Conservation (phyloP, 1,284 basidiomycete species). For the Malassezia cuniculi region DNA sequence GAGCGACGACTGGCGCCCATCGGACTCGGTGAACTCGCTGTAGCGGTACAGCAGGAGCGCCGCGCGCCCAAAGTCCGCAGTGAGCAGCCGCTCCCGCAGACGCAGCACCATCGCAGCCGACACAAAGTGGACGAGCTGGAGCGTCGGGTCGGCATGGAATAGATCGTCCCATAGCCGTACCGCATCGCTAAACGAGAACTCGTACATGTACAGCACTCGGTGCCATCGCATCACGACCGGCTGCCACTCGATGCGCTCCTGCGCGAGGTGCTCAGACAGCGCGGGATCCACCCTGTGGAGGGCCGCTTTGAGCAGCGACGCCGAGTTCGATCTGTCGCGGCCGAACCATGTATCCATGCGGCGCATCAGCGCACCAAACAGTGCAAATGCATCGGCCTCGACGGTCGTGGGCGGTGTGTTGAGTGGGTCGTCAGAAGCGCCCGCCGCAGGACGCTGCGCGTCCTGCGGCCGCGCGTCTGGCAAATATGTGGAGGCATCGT, state of each 20-base stretch:
- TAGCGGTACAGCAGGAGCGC: slow-evolving; percentile 29
- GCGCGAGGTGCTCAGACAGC: slow-evolving; percentile 3
- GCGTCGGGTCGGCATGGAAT: slow-evolving; percentile 18
- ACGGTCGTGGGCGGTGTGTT: no score
- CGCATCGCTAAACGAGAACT: slow-evolving; percentile 22
- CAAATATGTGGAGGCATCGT: no score
- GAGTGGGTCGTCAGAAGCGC: no score
- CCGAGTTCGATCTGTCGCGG: slow-evolving; percentile 3
- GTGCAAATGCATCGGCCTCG: slow-evolving; percentile 10
- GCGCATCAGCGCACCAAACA: slow-evolving; percentile 2
- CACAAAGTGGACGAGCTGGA: slow-evolving; percentile 30
- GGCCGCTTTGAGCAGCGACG: slow-evolving; percentile 8
- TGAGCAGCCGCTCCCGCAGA: slow-evolving; percentile 29
- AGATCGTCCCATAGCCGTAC: slow-evolving; percentile 40
- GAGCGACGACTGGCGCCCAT: not conserved
- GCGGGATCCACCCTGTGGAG: slow-evolving; percentile 7
- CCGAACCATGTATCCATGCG: slow-evolving; percentile 1
- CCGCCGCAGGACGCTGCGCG: no score
- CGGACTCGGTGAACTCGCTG: no score
- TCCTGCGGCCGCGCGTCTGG: no score
- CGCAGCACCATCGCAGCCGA: slow-evolving; percentile 39
- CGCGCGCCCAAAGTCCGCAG: slow-evolving; percentile 23
- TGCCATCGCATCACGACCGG: slow-evolving; percentile 13
- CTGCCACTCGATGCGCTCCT: slow-evolving; percentile 6
- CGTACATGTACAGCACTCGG: slow-evolving; percentile 10